Conservation (phyloP, 495 filamentous ascomycete species). For the Lasiosphaeriaceae sp. region DNA sequence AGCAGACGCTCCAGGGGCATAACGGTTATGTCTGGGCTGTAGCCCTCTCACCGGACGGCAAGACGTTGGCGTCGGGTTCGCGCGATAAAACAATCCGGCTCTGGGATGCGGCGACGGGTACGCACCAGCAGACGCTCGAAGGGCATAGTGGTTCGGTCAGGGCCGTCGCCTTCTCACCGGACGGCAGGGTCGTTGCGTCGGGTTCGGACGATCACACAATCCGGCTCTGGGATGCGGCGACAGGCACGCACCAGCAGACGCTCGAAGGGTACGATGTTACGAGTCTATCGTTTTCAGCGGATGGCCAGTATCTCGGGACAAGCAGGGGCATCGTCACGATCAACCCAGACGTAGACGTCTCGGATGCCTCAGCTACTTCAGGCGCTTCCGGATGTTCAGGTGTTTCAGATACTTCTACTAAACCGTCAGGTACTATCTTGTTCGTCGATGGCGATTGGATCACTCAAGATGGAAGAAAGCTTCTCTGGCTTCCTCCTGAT, state of each 20-base stretch:
- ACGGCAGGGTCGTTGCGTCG: too few species aligned
- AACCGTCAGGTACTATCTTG: neutral
- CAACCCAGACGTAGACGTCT: neutral
- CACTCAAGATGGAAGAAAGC: neutral
- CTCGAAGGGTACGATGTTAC: neutral
- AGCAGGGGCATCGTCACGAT: neutral
- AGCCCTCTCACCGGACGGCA: conserved; percentile 6
- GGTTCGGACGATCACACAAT: conserved; percentile 3
- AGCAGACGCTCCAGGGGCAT: conserved; percentile 7
- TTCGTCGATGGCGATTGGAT: neutral
- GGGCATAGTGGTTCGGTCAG: too few species aligned
- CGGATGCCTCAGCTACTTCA: neutral
- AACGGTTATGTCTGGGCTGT: conserved; percentile 1
- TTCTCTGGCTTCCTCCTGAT: neutral
- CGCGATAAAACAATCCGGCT: conserved; percentile 1
- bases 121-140: neutral
- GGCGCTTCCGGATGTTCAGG: neutral
- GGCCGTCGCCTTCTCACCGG: too few species aligned
- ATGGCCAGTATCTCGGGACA: neutral
- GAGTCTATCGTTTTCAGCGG: neutral
- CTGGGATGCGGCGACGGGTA: neutral
- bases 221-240: neutral
- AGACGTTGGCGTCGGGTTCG: neutral
- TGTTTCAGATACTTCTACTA: neutral
- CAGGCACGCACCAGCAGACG: neutral